Conservation (phyloP, 352 stramenopile genomes). For the Phytophthora tentaculata region DNA sequence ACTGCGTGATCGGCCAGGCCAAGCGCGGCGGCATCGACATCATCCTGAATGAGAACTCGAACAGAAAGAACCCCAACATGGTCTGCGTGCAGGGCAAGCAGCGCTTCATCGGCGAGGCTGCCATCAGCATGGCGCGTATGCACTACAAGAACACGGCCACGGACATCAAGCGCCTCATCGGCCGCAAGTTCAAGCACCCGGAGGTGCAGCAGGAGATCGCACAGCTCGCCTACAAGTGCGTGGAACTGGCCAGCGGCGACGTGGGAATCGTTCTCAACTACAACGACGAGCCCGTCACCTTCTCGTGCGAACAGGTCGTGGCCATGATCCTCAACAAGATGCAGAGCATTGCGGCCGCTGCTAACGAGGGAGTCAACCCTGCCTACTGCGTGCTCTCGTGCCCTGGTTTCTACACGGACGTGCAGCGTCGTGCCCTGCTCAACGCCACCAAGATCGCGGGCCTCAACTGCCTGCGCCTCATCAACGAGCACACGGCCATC, state of each 20-base stretch:
- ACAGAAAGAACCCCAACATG: conserved; percentile 97
- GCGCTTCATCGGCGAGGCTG: conserved; percentile 94
- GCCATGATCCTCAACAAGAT: conserved; percentile 99
- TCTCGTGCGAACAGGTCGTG: conserved; percentile 96
- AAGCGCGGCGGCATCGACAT: conserved; percentile 98
- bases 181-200: conserved; percentile 95
- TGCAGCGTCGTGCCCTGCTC: conserved; percentile 96
- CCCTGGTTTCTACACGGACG: conserved; percentile 98
- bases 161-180: conserved; percentile 97
- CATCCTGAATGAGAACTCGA: conserved; percentile 99
- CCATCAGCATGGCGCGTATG: conserved; percentile 91
- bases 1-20: conserved; percentile 96
- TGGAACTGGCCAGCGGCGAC: conserved; percentile 88
- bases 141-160: conserved; percentile 99
- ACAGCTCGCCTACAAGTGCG: conserved; percentile 91
- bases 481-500: conserved; percentile 98
- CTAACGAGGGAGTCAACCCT: conserved; percentile 89
- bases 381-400: conserved; percentile 95
- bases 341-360: conserved; percentile 92
- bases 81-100: conserved; percentile 91
- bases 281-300: conserved; percentile 89
- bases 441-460: conserved; percentile 94
- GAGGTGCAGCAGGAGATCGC: conserved; percentile 96
- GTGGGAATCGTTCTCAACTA: conserved; percentile 93
- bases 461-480: conserved; percentile 96